A percentile compares a stretch with the other conserved stretches of the same genome.
Conservation (phyloP, 371 early-diverging fungal species). For the Lichtheimia hyalospora region DNA sequence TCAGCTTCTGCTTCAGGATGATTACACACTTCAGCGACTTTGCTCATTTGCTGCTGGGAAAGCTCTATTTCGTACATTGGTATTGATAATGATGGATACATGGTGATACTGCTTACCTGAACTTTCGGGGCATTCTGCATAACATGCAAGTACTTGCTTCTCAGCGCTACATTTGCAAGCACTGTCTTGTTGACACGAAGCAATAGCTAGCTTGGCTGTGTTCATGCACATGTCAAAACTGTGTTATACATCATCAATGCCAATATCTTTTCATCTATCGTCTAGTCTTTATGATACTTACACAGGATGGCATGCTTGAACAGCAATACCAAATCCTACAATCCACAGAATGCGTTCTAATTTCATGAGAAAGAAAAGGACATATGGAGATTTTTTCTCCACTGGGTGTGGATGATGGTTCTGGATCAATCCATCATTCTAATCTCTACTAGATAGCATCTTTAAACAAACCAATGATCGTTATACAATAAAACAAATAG, state of each 20-base stretch:
- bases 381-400: too few species aligned
- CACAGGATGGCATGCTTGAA: conserved; percentile 10
- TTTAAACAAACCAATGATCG: too few species aligned
- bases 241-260: neutral
- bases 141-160: conserved; percentile 22
- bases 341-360: neutral
- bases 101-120: neutral
- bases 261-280: too few species aligned
- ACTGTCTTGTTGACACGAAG: neutral
- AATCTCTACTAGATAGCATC: too few species aligned
- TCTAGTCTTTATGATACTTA: neutral
- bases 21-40: too few species aligned
- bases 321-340: neutral
- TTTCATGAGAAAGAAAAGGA: conserved; percentile 4
- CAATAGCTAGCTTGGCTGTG: conserved; percentile 15
- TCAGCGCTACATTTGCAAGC: conserved; percentile 18
- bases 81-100: too few species aligned
- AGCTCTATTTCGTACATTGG: too few species aligned
- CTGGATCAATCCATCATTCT: too few species aligned
- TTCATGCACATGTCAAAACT: conserved; percentile 17
- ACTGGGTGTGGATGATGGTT: too few species aligned
- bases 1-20: too few species aligned
- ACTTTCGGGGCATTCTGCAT: conserved; percentile 16
- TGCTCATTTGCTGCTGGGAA: too few species aligned
- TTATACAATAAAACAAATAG: too few species aligned